phyloP scores from a whole-genome alignment of 495 filamentous ascomycete genomes.

The Neurospora hispaniola region DNA sequence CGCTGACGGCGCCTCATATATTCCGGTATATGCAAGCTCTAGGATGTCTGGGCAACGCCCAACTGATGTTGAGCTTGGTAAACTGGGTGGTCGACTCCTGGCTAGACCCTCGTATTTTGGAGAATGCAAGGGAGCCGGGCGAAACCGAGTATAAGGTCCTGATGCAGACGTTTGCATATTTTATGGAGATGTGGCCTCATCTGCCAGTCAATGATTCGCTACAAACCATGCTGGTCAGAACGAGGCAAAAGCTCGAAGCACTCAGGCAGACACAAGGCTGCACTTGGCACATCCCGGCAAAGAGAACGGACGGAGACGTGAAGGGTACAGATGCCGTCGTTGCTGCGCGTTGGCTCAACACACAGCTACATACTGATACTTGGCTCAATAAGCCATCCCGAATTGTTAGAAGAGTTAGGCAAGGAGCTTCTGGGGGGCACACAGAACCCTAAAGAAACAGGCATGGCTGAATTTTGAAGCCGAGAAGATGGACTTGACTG shows the following conservation, averaged over 20 bases:
- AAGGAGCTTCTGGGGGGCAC: background rate
- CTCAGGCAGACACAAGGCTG: conserved; percentile 8
- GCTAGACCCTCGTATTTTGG: conserved; percentile 18
- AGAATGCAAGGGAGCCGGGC: conserved; percentile 22
- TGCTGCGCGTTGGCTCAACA: conserved; percentile 3
- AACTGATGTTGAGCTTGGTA: conserved; percentile 26
- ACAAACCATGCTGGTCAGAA: conserved; percentile 9
- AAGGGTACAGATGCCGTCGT: conserved; percentile 6
- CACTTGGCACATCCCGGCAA: conserved; percentile 17
- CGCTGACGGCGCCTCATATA: conserved; percentile 20
- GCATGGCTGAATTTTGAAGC: background rate
- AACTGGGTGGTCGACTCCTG: conserved; percentile 30
- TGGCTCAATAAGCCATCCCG: background rate
- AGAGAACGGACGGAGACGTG: background rate
- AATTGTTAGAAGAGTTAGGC: background rate
- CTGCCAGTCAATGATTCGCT: conserved; percentile 13
- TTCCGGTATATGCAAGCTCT: conserved; percentile 30
- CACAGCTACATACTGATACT: background rate
- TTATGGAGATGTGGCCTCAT: conserved; percentile 18
- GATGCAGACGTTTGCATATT: conserved; percentile 23
- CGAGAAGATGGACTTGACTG: background rate
- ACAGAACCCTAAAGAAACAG: background rate
- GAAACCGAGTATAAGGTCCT: conserved; percentile 19
- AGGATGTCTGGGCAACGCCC: conserved; percentile 21
- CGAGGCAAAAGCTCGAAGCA: conserved; percentile 9